phyloP scores from a whole-genome alignment of 2,329 filamentous ascomycete genomes.

The Exserohilum turcica region DNA sequence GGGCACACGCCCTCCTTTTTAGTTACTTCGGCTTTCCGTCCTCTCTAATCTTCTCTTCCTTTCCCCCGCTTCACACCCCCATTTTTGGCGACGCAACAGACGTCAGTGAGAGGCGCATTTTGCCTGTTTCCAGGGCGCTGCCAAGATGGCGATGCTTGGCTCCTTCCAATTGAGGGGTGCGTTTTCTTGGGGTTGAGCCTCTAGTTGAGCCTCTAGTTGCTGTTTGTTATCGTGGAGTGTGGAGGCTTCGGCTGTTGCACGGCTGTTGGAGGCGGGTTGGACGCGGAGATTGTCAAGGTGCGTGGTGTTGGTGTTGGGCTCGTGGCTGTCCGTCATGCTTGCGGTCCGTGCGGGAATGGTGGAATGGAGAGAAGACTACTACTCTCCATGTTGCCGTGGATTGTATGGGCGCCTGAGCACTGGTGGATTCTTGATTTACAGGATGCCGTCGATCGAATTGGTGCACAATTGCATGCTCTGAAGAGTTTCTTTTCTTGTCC shows the following conservation, averaged over 20 bases:
- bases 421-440: no score
- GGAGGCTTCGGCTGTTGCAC: not conserved
- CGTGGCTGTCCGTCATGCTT: no score
- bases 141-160: constrained; percentile 25
- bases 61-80: not conserved
- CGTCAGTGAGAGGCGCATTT: constrained; percentile 27
- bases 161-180: constrained; percentile 22
- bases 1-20: not conserved
- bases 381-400: no score
- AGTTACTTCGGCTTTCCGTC: not conserved
- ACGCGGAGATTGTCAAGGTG: not conserved
- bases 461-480: no score
- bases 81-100: constrained; percentile 16
- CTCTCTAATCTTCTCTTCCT: no score
- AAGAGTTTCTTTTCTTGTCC: no score
- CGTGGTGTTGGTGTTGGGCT: no score
- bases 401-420: no score
- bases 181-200: not conserved
- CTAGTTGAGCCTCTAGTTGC: not conserved
- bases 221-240: constrained; percentile 8
- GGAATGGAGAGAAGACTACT: no score
- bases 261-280: not conserved
- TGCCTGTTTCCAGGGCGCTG: constrained; percentile 13
- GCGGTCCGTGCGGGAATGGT: not conserved
- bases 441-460: no score